These are phyloP conservation scores for Pseudogymnoascus sp. DNA, from an alignment of 2,329 filamentous ascomycete species.

Conservation along the genomic window DNA sequence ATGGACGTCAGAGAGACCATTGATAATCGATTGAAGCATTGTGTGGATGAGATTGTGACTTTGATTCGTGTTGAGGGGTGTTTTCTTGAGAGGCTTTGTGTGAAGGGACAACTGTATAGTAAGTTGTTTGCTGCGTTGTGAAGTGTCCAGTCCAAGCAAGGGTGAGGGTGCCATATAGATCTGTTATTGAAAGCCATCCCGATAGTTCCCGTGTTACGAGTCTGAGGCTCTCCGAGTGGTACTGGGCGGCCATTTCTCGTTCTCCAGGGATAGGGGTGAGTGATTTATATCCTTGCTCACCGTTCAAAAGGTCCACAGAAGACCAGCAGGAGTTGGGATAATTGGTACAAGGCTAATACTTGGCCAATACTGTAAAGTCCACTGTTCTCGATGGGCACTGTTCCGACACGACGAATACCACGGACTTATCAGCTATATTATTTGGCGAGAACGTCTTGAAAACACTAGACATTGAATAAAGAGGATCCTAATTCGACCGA, in stretches of 20 bases:
- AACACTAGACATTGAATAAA: too few relatives aligned
- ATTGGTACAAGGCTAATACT: too few relatives aligned
- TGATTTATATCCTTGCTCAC: background rate
- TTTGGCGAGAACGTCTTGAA: too few relatives aligned
- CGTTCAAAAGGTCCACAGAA: background rate
- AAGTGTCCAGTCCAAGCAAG: background rate
- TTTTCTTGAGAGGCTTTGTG: background rate
- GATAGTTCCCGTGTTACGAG: background rate
- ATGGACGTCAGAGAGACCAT: constrained; percentile 1
- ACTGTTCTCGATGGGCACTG: too few relatives aligned
- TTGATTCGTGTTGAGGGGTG: background rate
- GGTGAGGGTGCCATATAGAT: too few relatives aligned
- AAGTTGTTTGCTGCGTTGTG: background rate
- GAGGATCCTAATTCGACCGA: too few relatives aligned
- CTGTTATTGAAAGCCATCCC: background rate
- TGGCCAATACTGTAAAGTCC: too few relatives aligned
- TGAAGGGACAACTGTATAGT: background rate
- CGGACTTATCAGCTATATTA: too few relatives aligned
- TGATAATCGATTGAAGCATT: background rate
- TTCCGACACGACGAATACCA: too few relatives aligned
- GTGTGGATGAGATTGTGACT: background rate
- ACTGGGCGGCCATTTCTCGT: background rate
- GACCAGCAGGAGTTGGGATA: too few relatives aligned
- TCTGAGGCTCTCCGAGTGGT: background rate
- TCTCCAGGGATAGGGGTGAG: background rate